Evolutionary conservation across 2,329 filamentous ascomycete species (phyloP).

Genomic region (Venturia oleaginea): DNA sequence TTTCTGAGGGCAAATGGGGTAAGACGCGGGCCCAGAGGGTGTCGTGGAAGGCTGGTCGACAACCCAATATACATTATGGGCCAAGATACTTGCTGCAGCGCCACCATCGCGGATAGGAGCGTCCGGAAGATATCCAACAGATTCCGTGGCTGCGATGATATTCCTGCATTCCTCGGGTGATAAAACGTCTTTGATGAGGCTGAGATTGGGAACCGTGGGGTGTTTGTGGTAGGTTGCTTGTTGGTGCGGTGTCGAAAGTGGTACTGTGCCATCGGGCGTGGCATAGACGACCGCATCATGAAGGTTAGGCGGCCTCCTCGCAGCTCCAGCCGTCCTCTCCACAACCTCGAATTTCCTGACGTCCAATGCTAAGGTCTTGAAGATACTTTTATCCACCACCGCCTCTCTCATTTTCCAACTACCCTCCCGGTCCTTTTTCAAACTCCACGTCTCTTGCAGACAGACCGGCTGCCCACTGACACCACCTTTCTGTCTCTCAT

Average conservation of each 20-base stretch:
- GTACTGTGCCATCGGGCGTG: conserved; percentile 48
- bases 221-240: conserved; percentile 49
- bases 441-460: conserved; percentile 53
- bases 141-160: conserved; percentile 59
- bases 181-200: conserved; percentile 52
- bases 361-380: conserved; percentile 31
- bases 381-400: conserved; percentile 50
- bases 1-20: conserved; percentile 45
- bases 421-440: conserved; percentile 34
- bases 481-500: conserved; percentile 24
- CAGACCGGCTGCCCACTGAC: conserved; percentile 40
- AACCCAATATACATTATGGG: conserved; percentile 69
- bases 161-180: conserved; percentile 52
- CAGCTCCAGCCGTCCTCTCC: conserved; percentile 50
- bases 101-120: conserved; percentile 57
- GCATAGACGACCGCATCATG: conserved; percentile 59
- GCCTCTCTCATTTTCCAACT: conserved; percentile 45
- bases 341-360: conserved; percentile 46
- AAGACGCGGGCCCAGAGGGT: conserved; percentile 53
- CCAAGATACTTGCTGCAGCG: conserved; percentile 52
- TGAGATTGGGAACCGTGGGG: conserved; percentile 53
- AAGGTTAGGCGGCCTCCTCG: conserved; percentile 59
- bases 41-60: conserved; percentile 55
- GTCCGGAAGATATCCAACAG: conserved; percentile 57
- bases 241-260: conserved; percentile 35